Percentiles rank a stretch among this genome's conserved stretches.
Conservation (phyloP, 768 basidiomycete genomes). For the Russula sp. region DNA sequence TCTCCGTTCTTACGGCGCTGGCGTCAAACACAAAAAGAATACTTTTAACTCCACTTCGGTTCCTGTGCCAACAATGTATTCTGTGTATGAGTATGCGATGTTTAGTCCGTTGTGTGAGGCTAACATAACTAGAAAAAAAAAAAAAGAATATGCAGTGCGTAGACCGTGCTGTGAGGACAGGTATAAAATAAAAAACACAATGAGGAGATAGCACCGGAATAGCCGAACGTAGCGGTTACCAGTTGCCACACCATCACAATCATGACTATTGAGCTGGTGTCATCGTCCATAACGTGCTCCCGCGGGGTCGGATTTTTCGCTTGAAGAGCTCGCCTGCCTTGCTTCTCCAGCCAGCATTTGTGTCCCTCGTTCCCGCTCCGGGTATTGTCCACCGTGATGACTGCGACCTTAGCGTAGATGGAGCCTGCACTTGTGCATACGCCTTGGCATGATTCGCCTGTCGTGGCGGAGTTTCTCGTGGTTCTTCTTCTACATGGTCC, state of each 20-base stretch:
- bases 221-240: not conserved
- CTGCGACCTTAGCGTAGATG: constrained; percentile 2
- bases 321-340: constrained; percentile 10
- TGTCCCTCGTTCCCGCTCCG: not conserved
- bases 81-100: not conserved
- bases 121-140: not conserved
- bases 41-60: not conserved
- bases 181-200: not conserved
- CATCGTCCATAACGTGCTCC: not conserved
- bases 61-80: not conserved
- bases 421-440: constrained; percentile 10
- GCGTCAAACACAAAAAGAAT: not conserved
- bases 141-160: not conserved
- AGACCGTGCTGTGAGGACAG: not conserved
- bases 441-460: not conserved
- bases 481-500: constrained; percentile 13
- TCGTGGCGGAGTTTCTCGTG: not conserved
- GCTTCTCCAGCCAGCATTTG: constrained; percentile 8
- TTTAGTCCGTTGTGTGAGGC: not conserved
- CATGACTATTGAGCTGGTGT: not conserved
- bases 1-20: not conserved
- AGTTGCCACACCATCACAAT: not conserved
- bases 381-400: constrained; percentile 10
- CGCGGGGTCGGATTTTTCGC: not conserved
- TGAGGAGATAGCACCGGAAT: no score